Percentiles rank a stretch among this genome's conserved stretches.
phyloP scores from a whole-genome alignment of 176 grass and related monocot genomes.

The Eleusine indica region DNA sequence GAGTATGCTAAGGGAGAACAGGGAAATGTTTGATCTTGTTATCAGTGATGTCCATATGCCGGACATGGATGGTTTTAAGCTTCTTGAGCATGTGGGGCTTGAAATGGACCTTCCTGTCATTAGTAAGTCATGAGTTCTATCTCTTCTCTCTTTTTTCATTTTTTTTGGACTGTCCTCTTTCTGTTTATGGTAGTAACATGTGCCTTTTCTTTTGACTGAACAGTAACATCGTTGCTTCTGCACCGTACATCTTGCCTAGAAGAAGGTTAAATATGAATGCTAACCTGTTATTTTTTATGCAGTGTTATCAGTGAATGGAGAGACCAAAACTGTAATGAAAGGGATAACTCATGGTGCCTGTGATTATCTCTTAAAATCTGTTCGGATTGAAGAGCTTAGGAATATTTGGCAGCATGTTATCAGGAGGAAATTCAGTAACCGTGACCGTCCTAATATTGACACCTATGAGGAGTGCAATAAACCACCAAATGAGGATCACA shows the following conservation, averaged over 20 bases:
- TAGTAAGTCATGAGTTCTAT: slow-evolving; percentile 58
- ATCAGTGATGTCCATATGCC: slow-evolving; percentile 35
- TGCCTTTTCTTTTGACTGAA: too few species aligned
- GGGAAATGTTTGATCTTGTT: slow-evolving; percentile 89
- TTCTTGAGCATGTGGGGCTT: slow-evolving; percentile 90
- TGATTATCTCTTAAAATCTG: slow-evolving; percentile 93
- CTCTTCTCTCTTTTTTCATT: not conserved
- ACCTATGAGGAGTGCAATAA: slow-evolving; percentile 57
- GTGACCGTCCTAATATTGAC: slow-evolving; percentile 53
- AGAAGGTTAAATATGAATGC: not conserved
- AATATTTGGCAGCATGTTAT: slow-evolving; percentile 99
- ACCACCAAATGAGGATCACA: slow-evolving; percentile 41
- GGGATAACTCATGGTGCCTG: slow-evolving; percentile 97
- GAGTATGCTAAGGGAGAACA: slow-evolving; percentile 84
- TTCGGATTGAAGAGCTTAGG: slow-evolving; percentile 88
- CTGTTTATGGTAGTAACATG: not conserved
- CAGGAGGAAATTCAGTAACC: slow-evolving; percentile 69
- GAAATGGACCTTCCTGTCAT: slow-evolving; percentile 99
- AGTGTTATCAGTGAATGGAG: slow-evolving; percentile 94
- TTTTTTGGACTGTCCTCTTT: not conserved
- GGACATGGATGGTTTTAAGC: slow-evolving; percentile 97
- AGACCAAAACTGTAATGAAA: slow-evolving; percentile 97
- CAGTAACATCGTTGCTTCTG: not conserved
- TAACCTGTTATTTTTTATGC: slow-evolving; percentile 46
- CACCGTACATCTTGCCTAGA: not conserved